Base-by-base conservation (phyloP, 2,329 filamentous ascomycete genomes). In the Epichloe scottii region DNA sequence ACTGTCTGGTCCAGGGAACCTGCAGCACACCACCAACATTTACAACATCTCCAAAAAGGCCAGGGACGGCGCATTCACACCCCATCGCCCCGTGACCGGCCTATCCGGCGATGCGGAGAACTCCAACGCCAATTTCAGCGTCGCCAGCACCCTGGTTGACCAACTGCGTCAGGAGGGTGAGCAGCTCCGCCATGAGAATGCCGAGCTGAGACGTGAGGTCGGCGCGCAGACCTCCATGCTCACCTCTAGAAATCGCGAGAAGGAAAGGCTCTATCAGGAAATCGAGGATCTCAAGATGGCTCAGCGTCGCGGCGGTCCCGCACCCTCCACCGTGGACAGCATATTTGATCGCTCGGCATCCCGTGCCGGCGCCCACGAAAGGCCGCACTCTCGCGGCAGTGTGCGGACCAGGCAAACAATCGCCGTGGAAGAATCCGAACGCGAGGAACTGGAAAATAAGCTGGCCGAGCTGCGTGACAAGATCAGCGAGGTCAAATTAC, bases 171-270 rank as follows among this genome's bases (percentile, higher is more conserved):
- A 75, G 4, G 81, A 84, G 59, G 77, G 77, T 51, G 85, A 89
- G 55, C 85, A 94, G 58, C 71, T 97, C 30, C 84, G 87, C 48
- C 89, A 91, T 62, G 91, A 97, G 62, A 97, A 96, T 60, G 88
- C 89, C 3, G 91, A 96, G 64, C 69, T 98, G 34, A 82, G 91
- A 49, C 85, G 90, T 50, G 90, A 97, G 66, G 87, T 97, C 33
- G 89, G 90, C 54, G 93, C 93, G 3, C 93, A 98, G 65, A 95
- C 90, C 1, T 96, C 90, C 0, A 97, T 98, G 89, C 77, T 98
- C 35, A 96, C 91, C 1, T 97, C 93, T 37, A 80, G 93, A 23
- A 96, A 96, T 62, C 85, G 89, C 26, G 93, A 98, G 64, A 94
- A 95, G 63, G 90, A 97, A 64, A 82, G 89, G 5, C 75, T 98